Percentiles rank a stretch among this genome's conserved stretches.
Conservation (phyloP, 371 early-diverging fungal genomes). For the Actinomortierella wolfii region DNA sequence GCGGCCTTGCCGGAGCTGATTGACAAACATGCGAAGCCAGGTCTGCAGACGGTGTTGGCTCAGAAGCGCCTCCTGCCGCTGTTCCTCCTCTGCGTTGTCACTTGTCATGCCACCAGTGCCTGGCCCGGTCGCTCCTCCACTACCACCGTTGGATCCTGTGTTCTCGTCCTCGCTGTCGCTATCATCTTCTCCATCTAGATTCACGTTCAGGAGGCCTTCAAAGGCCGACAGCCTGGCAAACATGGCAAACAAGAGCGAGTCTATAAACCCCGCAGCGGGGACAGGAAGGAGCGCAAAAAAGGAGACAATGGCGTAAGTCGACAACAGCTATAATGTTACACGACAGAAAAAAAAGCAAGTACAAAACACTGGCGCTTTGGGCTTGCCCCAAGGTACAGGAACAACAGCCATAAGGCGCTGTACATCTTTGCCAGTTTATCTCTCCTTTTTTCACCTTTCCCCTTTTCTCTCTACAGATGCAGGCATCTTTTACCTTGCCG, state of each 20-base stretch:
- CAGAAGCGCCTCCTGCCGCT: conserved; percentile 13
- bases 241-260: conserved; percentile 63
- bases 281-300: not conserved
- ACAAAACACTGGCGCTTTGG: too few relatives aligned
- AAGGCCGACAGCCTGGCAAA: conserved; percentile 56
- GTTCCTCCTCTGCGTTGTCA: conserved; percentile 2
- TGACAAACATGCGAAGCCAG: conserved; percentile 58
- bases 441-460: not conserved
- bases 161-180: conserved; percentile 27
- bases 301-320: not conserved
- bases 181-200: conserved; percentile 33
- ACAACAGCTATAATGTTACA: not conserved
- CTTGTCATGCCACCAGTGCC: too few relatives aligned
- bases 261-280: conserved; percentile 17
- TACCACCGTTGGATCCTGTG: conserved; percentile 3
- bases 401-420: conserved; percentile 7
- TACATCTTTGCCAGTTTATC: not conserved
- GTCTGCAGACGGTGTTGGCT: conserved; percentile 49
- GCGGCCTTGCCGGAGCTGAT: conserved; percentile 55
- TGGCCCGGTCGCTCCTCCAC: not conserved
- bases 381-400: too few relatives aligned
- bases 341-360: too few relatives aligned
- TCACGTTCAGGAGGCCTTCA: conserved; percentile 50
- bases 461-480: not conserved
- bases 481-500: too few relatives aligned